phyloP scores from a whole-genome alignment of 2,329 filamentous ascomycete genomes.

The Blastomyces silverae region DNA sequence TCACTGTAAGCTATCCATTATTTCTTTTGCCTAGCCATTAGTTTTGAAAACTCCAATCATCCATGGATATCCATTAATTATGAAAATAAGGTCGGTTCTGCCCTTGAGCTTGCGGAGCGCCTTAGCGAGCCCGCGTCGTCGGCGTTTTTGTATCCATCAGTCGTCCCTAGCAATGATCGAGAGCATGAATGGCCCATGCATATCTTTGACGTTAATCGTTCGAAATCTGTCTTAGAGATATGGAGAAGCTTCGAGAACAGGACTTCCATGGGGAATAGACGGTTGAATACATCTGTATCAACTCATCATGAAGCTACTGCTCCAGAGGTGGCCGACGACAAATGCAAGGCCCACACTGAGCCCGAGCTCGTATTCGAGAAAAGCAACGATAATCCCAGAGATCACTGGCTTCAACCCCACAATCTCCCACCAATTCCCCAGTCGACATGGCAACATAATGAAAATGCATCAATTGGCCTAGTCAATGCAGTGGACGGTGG shows the following conservation, averaged over 20 bases:
- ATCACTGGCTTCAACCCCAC: constrained; percentile 4
- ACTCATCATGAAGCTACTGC: neutral
- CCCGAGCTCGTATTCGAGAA: neutral
- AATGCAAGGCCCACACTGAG: neutral
- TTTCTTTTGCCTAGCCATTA: neutral
- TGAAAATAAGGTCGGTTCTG: constrained; percentile 40
- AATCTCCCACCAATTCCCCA: neutral
- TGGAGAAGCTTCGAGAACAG: constrained; percentile 34
- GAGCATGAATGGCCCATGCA: constrained; percentile 33
- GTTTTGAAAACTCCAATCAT: neutral
- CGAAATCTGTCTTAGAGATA: constrained; percentile 35
- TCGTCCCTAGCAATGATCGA: constrained; percentile 16
- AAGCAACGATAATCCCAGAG: neutral
- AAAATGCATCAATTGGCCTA: neutral
- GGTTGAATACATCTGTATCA: neutral
- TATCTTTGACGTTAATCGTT: constrained; percentile 42
- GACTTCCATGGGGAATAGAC: neutral
- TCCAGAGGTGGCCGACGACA: neutral
- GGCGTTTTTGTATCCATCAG: constrained; percentile 16
- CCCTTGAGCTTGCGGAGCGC: constrained; percentile 42
- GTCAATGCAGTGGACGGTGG: neutral
- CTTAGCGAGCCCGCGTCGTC: constrained; percentile 38
- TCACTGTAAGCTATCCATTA: constrained; percentile 35
- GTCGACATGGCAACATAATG: neutral
- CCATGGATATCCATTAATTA: constrained; percentile 1